Evolutionary conservation across 352 stramenopile genomes (phyloP).

Genomic region (Globisporangium irregulare): DNA sequence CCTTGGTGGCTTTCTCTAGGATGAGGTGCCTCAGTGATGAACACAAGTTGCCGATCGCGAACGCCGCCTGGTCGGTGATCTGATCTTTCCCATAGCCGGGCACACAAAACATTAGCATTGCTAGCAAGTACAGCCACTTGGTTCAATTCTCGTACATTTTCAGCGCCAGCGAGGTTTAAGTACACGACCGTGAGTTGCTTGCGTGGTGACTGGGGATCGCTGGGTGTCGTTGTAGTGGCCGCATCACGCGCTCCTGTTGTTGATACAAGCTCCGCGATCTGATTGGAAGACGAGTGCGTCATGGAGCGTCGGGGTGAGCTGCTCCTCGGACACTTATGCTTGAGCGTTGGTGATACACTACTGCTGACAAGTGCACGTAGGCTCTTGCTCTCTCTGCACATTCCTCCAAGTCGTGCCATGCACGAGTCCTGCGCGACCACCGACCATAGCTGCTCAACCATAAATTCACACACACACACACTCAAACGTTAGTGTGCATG

Average conservation of each 20-base stretch:
- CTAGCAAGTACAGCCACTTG: not conserved
- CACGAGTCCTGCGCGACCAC: conserved; percentile 64
- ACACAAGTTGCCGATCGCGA: conserved; percentile 17
- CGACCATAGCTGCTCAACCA: conserved; percentile 47
- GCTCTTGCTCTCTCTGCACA: not conserved
- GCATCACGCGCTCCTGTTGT: not conserved
- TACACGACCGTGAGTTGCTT: not conserved
- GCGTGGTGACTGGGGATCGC: not conserved
- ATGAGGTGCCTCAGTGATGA: conserved; percentile 11
- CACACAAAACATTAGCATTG: not conserved
- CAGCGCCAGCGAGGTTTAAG: conserved; percentile 59
- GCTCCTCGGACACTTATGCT: not conserved
- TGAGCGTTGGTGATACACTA: not conserved
- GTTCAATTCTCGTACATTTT: conserved; percentile 30
- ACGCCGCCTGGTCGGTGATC: conserved; percentile 19
- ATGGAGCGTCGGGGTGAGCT: conserved; percentile 21
- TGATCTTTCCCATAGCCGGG: conserved; percentile 5
- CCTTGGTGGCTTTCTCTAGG: conserved; percentile 16
- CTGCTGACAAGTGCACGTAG: not conserved
- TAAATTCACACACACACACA: not conserved
- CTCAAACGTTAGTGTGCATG: not conserved
- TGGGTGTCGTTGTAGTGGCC: not conserved
- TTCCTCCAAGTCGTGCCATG: conserved; percentile 33
- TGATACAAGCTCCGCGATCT: conserved; percentile 7
- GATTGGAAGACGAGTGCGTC: conserved; percentile 1